These are phyloP conservation scores for Alternaria panax DNA, from an alignment of 2,329 filamentous ascomycete genomes.

Conservation along the genomic window DNA sequence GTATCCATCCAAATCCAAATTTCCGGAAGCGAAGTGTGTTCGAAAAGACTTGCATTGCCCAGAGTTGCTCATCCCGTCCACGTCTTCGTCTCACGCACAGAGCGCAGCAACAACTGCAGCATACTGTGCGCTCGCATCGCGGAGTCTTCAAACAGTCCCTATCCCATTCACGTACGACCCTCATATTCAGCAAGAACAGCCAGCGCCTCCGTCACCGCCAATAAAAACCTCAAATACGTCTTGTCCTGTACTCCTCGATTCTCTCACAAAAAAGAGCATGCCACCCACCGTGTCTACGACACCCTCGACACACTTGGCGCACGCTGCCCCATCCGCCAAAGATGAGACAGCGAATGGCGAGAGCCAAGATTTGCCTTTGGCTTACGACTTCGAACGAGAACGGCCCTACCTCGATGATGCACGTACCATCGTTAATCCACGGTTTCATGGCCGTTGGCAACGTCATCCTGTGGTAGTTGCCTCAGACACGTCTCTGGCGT, in stretches of 20 bases:
- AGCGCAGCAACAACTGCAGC: neutral
- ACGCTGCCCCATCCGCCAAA: neutral
- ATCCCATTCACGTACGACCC: neutral
- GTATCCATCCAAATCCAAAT: neutral
- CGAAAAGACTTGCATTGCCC: neutral
- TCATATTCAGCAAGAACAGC: neutral
- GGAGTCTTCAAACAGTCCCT: neutral
- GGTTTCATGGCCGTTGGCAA: neutral
- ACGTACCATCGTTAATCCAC: neutral
- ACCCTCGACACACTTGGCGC: neutral
- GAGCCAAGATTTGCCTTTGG: neutral
- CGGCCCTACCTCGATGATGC: neutral
- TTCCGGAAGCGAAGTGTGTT: neutral
- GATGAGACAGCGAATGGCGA: neutral
- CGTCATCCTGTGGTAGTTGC: neutral
- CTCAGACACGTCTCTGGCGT: neutral
- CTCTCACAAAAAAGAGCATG: neutral
- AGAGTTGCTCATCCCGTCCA: neutral
- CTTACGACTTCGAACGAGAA: neutral
- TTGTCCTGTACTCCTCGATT: neutral
- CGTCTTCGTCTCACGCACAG: neutral
- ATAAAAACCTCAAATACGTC: neutral
- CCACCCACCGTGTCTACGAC: neutral
- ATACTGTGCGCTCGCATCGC: neutral
- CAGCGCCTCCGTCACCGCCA: too few relatives aligned